Percentiles rank a stretch among this genome's conserved stretches.
Evolutionary conservation across 2,329 filamentous ascomycete species (phyloP).

Genomic region (Penicillium palitans): DNA sequence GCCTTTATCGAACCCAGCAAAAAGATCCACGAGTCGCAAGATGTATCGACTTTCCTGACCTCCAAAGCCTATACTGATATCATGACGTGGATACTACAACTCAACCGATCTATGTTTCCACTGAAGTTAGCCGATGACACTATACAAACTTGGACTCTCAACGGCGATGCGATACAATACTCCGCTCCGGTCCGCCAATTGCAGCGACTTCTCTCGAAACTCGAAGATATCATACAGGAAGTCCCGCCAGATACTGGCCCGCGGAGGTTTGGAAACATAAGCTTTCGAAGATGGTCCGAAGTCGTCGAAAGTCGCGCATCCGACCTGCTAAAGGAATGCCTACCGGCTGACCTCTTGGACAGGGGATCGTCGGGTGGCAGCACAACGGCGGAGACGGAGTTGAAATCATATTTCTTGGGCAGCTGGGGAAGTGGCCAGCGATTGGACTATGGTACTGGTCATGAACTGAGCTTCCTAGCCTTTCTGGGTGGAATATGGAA

Average conservation of each 20-base stretch:
- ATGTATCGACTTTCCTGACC: conserved; percentile 77
- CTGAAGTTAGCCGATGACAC: conserved; percentile 48
- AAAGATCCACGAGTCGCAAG: conserved; percentile 77
- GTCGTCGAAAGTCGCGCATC: conserved; percentile 63
- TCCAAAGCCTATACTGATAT: conserved; percentile 86
- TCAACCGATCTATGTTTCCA: conserved; percentile 84
- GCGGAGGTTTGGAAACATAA: conserved; percentile 86
- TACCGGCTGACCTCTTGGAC: conserved; percentile 53
- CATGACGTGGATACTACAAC: conserved; percentile 80
- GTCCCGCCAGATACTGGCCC: conserved; percentile 83
- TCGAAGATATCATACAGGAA: conserved; percentile 69
- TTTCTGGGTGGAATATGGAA: conserved; percentile 93
- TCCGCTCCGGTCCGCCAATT: conserved; percentile 64
- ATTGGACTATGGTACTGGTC: conserved; percentile 93
- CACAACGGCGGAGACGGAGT: conserved; percentile 62
- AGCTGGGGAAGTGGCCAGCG: conserved; percentile 85
- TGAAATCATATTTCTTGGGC: conserved; percentile 77
- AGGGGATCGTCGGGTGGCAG: conserved; percentile 31
- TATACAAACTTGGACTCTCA: conserved; percentile 53
- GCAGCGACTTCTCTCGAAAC: conserved; percentile 63
- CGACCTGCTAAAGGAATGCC: conserved; percentile 56
- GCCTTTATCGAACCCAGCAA: conserved; percentile 71
- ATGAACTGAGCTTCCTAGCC: conserved; percentile 91
- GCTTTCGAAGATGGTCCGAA: conserved; percentile 80
- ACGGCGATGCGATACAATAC: conserved; percentile 45